Base-by-base conservation (phyloP, 768 basidiomycete genomes). In the Boletus insuetus region DNA sequence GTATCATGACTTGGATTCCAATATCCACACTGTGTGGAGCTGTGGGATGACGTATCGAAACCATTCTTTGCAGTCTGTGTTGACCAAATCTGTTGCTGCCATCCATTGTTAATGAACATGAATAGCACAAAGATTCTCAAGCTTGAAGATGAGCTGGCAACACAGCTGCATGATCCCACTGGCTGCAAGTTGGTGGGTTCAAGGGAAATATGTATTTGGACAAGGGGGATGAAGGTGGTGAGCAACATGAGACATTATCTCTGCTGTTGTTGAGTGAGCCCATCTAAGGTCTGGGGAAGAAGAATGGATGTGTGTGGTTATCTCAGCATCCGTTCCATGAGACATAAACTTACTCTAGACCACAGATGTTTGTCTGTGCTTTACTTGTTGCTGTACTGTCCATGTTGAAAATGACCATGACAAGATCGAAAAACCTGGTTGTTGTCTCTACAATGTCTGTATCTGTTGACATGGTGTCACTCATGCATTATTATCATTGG, bases 21-120 rank as follows among this genome's bases (percentile, higher is more conserved):
- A 82, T 51, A 98, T 99, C 62, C 91, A 97, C 4, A 82, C 92
- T n/a, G n/a, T n/a, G 83, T 87, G 42, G 77, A 77, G 38, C 79
- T 99, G 1, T 98, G 96, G 95, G 93, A 95, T 70, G 93, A 98
- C 62, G 79, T 98, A 19, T 85, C 81, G 57, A 95, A 95, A 66
- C 2, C 92, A 96, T 62, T 89, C 92, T 2, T 87, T 91, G 12
- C 77, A 84, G 7, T 77, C 78, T 24, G 89, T 97, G 14, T 81
- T 97, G 19, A 79, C 79, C 9, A 82, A 86, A 34, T 87, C 94
- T 0, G 86, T 89, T 43, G 65, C 79, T 6, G 79, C 91, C 5
- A 84, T 98, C 55, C 88, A 2, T 85, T 81, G 56, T 79, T 98
- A 26, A 83, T 90, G 3, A 88, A 92, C 58, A 84, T 89, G 11